Conservation (phyloP, 768 basidiomycete genomes). For the Panaeolus cyanescens region DNA sequence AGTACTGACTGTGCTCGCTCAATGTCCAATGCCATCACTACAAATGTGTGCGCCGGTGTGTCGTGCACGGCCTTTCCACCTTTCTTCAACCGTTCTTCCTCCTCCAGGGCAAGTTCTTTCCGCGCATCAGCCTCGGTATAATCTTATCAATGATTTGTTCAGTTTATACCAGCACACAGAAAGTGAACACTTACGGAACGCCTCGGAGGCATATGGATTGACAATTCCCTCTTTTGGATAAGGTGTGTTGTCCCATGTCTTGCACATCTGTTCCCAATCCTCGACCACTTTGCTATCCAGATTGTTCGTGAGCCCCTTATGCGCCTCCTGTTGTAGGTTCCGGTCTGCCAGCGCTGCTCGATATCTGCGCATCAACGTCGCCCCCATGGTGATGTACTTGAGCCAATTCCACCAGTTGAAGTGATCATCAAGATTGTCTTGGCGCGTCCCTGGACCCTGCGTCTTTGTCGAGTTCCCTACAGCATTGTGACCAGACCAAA, state of each 20-base stretch:
- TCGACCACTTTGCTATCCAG: not conserved
- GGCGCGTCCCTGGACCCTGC: not conserved
- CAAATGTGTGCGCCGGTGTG: conserved; percentile 9
- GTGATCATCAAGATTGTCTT: not conserved
- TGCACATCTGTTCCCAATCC: conserved; percentile 12
- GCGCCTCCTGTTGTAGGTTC: conserved; percentile 10
- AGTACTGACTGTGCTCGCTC: conserved; percentile 15
- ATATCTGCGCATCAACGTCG: conserved; percentile 6
- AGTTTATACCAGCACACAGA: not conserved
- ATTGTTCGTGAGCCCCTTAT: conserved; percentile 6
- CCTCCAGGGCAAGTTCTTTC: conserved; percentile 7
- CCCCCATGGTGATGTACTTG: conserved; percentile 15
- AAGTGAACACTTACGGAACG: not conserved
- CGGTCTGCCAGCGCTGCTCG: conserved; percentile 6
- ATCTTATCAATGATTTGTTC: not conserved
- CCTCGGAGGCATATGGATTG: conserved; percentile 10
- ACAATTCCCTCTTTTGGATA: conserved; percentile 9
- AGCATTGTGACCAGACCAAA: conserved; percentile 24
- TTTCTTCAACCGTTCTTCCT: not conserved
- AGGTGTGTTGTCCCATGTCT: conserved; percentile 8
- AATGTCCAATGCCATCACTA: conserved; percentile 9
- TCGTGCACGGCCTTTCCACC: conserved; percentile 2
- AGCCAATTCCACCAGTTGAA: conserved; percentile 28
- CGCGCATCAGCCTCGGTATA: conserved; percentile 6
- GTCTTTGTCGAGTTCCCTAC: not conserved